These are phyloP conservation scores for Blastocystis sp. DNA, from an alignment of 352 stramenopile genomes.

Conservation along the genomic window DNA sequence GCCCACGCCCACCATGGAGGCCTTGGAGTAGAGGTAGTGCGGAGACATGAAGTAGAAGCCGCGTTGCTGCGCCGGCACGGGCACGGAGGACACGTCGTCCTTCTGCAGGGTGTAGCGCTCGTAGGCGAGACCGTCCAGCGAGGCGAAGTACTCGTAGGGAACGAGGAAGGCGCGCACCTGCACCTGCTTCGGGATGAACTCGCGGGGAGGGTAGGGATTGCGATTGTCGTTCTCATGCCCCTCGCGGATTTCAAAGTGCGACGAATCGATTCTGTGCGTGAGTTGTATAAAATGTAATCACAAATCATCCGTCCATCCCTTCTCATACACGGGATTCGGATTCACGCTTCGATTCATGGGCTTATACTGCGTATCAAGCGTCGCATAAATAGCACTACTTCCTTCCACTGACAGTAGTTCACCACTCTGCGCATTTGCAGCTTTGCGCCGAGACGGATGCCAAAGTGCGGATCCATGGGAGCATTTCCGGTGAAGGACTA, in stretches of 20 bases:
- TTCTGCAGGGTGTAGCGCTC: constrained; percentile 5
- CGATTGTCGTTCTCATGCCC: constrained; percentile 50
- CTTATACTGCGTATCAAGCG: constrained; percentile 1
- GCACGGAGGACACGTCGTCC: not conserved
- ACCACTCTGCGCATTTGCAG: constrained; percentile 24
- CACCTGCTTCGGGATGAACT: not conserved
- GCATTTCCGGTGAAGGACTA: constrained; percentile 46
- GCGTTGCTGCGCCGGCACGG: not conserved
- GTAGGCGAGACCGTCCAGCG: constrained; percentile 10
- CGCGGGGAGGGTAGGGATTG: constrained; percentile 4
- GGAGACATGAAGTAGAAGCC: constrained; percentile 61
- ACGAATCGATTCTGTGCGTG: constrained; percentile 29
- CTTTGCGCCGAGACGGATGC: constrained; percentile 24
- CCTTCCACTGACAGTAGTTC: constrained; percentile 62
- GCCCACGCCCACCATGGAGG: not conserved
- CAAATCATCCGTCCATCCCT: constrained; percentile 19
- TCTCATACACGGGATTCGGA: constrained; percentile 26
- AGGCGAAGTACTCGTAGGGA: constrained; percentile 27
- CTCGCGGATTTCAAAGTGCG: not conserved
- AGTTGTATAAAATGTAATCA: constrained; percentile 2
- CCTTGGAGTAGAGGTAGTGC: constrained; percentile 50
- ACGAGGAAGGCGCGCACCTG: constrained; percentile 23
- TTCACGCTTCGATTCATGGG: not conserved
- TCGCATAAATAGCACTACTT: not conserved
- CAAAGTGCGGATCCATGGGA: constrained; percentile 3